A percentile compares a stretch with the other conserved stretches of the same genome.
Evolutionary conservation across 495 filamentous ascomycete genomes (phyloP).

Genomic region (Xylaria cubensis): DNA sequence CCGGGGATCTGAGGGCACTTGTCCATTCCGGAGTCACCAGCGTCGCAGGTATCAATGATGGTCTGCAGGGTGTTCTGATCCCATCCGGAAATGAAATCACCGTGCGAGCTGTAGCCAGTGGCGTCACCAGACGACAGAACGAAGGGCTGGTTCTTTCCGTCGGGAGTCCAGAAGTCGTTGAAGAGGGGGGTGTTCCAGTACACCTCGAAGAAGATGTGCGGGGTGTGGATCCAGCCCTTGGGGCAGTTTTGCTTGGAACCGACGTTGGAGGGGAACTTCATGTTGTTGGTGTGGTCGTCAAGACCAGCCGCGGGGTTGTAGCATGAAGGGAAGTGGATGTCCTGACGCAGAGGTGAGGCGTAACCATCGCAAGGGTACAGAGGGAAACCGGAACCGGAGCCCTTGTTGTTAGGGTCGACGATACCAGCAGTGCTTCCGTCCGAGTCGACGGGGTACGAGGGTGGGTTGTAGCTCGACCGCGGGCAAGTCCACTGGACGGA

Average conservation of each 20-base stretch:
- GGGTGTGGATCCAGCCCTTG: constrained; percentile 59
- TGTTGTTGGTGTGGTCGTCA: constrained; percentile 56
- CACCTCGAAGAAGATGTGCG: constrained; percentile 73
- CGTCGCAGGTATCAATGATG: constrained; percentile 67
- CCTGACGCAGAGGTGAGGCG: constrained; percentile 62
- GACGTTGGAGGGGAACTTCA: constrained; percentile 58
- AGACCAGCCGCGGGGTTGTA: constrained; percentile 65
- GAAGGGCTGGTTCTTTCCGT: constrained; percentile 66
- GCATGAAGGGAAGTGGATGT: constrained; percentile 62
- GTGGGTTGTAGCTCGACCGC: constrained; percentile 56
- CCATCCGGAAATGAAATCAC: constrained; percentile 79
- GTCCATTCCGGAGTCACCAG: constrained; percentile 57
- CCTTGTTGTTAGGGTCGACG: constrained; percentile 56
- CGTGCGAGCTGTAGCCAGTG: constrained; percentile 67
- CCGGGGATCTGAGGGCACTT: constrained; percentile 59
- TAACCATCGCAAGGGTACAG: constrained; percentile 59
- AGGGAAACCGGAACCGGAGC: constrained; percentile 57
- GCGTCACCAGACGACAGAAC: constrained; percentile 67
- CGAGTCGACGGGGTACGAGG: constrained; percentile 55
- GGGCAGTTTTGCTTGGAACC: constrained; percentile 67
- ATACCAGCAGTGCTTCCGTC: constrained; percentile 57
- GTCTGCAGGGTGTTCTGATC: constrained; percentile 64
- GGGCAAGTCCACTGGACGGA: constrained; percentile 55
- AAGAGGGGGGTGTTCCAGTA: constrained; percentile 67
- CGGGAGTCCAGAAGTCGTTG: constrained; percentile 60